These are phyloP conservation scores for Adansonia gregorii DNA, from an alignment of 441 rosid species.

Conservation along the genomic window DNA sequence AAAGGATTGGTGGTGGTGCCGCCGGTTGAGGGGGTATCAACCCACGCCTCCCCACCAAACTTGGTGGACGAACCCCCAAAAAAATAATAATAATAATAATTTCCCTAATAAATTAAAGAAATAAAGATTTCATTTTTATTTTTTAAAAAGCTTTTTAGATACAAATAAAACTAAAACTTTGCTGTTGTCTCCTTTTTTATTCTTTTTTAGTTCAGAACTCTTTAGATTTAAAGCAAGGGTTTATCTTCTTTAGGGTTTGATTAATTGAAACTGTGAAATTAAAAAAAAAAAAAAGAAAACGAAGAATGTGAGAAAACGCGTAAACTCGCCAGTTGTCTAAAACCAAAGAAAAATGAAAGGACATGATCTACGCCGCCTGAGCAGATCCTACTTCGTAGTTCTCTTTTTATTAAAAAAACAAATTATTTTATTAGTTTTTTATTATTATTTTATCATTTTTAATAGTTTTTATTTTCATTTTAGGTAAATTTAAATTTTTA, in stretches of 20 bases:
- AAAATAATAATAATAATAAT: neutral
- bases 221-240: neutral
- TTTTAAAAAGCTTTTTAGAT: neutral
- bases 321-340: too few relatives aligned
- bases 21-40: slow-evolving; percentile 32
- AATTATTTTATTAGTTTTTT: neutral
- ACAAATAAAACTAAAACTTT: neutral
- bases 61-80: neutral
- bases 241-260: too few relatives aligned
- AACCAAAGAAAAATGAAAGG: neutral
- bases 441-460: too few relatives aligned
- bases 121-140: neutral
- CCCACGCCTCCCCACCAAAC: slow-evolving; percentile 45
- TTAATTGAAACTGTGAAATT: too few relatives aligned
- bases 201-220: neutral
- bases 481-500: too few relatives aligned
- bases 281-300: too few relatives aligned
- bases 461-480: too few relatives aligned
- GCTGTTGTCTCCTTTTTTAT: too few relatives aligned
- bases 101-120: neutral
- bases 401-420: neutral
- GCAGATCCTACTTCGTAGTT: slow-evolving; percentile 34
- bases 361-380: slow-evolving; percentile 38
- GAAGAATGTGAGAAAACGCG: neutral
- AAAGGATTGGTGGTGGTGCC: slow-evolving; percentile 48